phyloP scores from a whole-genome alignment of 352 stramenopile species.

The Phytophthora rubi region DNA sequence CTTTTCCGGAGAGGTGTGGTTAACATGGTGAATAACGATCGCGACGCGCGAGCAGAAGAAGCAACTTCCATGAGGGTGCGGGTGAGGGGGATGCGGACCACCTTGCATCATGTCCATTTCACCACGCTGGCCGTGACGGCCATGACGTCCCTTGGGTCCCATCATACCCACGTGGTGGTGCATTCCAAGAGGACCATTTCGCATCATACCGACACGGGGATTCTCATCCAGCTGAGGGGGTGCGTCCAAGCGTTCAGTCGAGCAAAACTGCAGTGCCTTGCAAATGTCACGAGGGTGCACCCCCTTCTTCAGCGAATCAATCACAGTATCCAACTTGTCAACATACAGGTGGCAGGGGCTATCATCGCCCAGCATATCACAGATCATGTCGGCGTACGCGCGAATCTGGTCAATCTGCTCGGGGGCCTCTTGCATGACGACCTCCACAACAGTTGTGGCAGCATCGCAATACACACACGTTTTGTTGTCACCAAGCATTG shows the following conservation, averaged over 20 bases:
- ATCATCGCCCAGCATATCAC: slow-evolving; percentile 53
- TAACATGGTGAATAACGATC: slow-evolving; percentile 51
- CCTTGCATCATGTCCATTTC: slow-evolving; percentile 12
- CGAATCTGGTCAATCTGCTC: slow-evolving; percentile 58
- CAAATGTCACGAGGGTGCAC: slow-evolving; percentile 55
- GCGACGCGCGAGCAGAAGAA: slow-evolving; percentile 62
- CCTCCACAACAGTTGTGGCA: slow-evolving; percentile 52
- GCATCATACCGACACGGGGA: slow-evolving; percentile 32
- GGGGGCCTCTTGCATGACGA: slow-evolving; percentile 50
- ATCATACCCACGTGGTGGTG: slow-evolving; percentile 28
- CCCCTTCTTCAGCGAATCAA: slow-evolving; percentile 56
- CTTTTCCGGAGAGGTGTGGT: slow-evolving; percentile 46
- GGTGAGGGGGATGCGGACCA: slow-evolving; percentile 6
- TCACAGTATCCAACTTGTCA: slow-evolving; percentile 47
- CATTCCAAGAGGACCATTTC: slow-evolving; percentile 29
- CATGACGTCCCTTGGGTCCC: slow-evolving; percentile 12
- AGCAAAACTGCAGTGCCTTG: slow-evolving; percentile 51
- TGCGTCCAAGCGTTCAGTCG: slow-evolving; percentile 8
- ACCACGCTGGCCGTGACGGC: background rate
- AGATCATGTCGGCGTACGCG: slow-evolving; percentile 62
- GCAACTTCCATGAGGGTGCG: slow-evolving; percentile 41
- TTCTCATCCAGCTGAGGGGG: slow-evolving; percentile 18
- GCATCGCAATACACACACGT: slow-evolving; percentile 70
- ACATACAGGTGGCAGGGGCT: slow-evolving; percentile 59
- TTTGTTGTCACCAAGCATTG: slow-evolving; percentile 33